These are phyloP conservation scores for Brassica juncea DNA, from an alignment of 345 rosid species.

Conservation along the genomic window DNA sequence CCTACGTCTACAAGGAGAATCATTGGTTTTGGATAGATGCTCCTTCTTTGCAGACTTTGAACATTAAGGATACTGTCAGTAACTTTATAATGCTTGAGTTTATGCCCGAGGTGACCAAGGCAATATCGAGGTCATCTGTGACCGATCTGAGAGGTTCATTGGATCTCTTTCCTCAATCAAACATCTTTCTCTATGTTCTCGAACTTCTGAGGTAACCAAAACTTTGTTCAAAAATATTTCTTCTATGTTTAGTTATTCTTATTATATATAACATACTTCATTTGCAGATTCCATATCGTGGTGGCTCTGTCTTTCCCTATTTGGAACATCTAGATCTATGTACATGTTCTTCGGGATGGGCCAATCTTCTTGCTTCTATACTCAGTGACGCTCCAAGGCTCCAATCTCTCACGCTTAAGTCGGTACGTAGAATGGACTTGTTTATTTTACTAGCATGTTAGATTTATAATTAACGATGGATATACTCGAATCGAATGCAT, in stretches of 20 bases:
- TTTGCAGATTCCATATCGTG: neutral
- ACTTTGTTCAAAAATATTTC: neutral
- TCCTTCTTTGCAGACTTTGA: neutral
- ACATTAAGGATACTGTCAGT: neutral
- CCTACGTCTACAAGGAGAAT: neutral
- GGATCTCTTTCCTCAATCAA: neutral
- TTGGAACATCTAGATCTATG: neutral
- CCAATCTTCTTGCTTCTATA: neutral
- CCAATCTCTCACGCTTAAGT: neutral
- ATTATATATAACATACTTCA: neutral
- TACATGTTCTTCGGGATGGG: neutral
- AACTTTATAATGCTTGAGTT: neutral
- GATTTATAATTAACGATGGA: neutral
- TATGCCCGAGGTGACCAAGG: neutral
- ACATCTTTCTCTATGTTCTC: neutral
- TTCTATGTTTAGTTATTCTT: neutral
- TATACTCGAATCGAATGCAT: neutral
- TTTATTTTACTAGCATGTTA: too few species aligned
- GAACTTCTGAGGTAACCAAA: neutral
- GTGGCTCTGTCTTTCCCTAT: neutral
- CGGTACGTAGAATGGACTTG: neutral
- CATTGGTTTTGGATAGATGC: neutral
- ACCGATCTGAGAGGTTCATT: neutral
- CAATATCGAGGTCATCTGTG: neutral
- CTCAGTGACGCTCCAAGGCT: neutral